Base-by-base conservation (phyloP, 805 yeast genomes). In the Cyberlindnera galapagoensis region DNA sequence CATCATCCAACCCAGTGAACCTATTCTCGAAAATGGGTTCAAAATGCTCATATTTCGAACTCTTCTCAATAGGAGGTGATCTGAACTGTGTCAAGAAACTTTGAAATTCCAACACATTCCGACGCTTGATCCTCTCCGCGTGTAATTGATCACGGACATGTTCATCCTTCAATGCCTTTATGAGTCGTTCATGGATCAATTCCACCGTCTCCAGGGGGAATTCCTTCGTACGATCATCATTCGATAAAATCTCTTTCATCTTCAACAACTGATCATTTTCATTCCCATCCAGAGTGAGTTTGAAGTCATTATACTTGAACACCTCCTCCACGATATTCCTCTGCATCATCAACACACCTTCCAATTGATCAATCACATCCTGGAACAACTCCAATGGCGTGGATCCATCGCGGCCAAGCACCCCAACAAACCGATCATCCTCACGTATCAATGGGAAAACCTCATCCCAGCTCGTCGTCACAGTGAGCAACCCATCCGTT, bases 351-450 rank as follows among this genome's bases (percentile, higher is more conserved):
- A 82, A 50, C 2, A 64, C 47, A 33, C 76, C 70, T 21, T 69
- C 65, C 44, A 74, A 76, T 35, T 73, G 78, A 43, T 80, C 87
- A 4, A 80, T 66, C 0, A 70, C 47, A 52, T 87, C 95, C 72
- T 84, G 71, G 52, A 80, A 86, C 24, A 83, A 56, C 41, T 86
- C 94, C 25, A 78, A 49, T 1, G 95, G 80, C 1, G 76, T 68
- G 0, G 95, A 85, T 0, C 95, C 95, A 27, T 71, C 64, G 33
- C 87, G 67, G 0, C 94, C 95, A 35, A 86, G 65, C 22, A 86
- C 41, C 15, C 67, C 73, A 11, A 71, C 46, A 48, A 80, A 86
- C 11, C 73, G 58, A 28, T 62, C 63, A 39, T 79, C 80, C 20
- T 71, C 68, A 37, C 72, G 72, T 1, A 85, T 45, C 5, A 48